Evolutionary conservation across 2,329 filamentous ascomycete species (phyloP), one percentile per base, ranked within the genome.

Genomic region (Aspergillus fijiensis): DNA sequence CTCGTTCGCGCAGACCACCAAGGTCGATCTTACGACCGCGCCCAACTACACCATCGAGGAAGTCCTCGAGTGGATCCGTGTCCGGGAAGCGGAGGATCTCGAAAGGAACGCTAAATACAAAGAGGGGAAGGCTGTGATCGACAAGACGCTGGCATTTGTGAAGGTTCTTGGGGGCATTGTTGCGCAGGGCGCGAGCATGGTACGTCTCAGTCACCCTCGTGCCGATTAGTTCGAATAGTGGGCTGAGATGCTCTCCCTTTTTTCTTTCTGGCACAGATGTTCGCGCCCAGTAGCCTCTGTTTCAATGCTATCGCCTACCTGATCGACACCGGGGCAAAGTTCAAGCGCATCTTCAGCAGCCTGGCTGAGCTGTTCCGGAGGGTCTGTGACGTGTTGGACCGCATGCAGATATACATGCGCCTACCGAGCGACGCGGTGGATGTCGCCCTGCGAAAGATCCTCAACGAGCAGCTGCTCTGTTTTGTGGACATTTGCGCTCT

Each of bases 221-320:
- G 55, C 16, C 27, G 49, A 50, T 7, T 54, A 39, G 19, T 12
- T 5, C n/a, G 12, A 10, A 48, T 0, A n/a, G n/a, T 5, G 50
- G 14, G 42, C 14, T 49, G n/a, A 21, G 27, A n/a, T 16, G 27
- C 19, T 11, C n/a, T 19, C 16, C 21, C 42, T 14, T 56, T 7
- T 9, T 9, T 9, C 27, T 27, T 5, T 9, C 27, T 27, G 7
- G 27, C 27, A 27, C 27, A 69, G 66, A 63, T 69, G 4, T 72
- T 72, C 58, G 69, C 63, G 14, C 70, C 70, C 1, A 63, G 65
- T 19, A 61, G 54, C 21, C 65, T 73, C 7, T 72, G 70, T 58
- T 72, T 73, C 60, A 71, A 70, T 56, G 71, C 70, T 1, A 65
- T 72, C 42, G 67, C 64, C 1, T 71, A 69, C 56, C 65, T 73